phyloP scores from a whole-genome alignment of 179 eudicot species.

The Carnegiea gigantea region DNA sequence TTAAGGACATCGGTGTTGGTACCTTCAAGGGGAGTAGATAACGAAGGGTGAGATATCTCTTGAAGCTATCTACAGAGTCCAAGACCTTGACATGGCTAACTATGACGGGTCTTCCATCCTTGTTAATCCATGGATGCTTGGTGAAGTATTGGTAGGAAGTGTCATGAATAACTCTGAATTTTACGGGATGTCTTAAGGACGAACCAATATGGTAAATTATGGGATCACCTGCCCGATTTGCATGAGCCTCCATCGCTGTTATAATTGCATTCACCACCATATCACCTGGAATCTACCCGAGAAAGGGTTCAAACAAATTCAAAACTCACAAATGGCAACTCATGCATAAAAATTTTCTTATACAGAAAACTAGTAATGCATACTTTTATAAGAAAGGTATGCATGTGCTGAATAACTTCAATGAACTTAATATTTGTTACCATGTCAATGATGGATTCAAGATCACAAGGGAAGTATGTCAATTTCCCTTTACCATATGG shows the following conservation, averaged over 20 bases:
- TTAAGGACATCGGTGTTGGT: background rate
- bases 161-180: slow-evolving; percentile 33
- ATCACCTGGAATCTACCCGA: slow-evolving; percentile 82
- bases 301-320: background rate
- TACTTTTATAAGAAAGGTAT: too few relatives aligned
- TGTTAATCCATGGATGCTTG: slow-evolving; percentile 68
- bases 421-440: slow-evolving; percentile 30
- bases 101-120: slow-evolving; percentile 63
- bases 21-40: slow-evolving; percentile 85
- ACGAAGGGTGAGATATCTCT: slow-evolving; percentile 50
- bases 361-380: too few relatives aligned
- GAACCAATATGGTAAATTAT: slow-evolving; percentile 74
- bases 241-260: slow-evolving; percentile 65
- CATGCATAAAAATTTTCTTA: background rate
- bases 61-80: slow-evolving; percentile 63
- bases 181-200: slow-evolving; percentile 57
- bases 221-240: slow-evolving; percentile 29
- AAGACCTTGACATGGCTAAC: slow-evolving; percentile 56
- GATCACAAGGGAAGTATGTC: slow-evolving; percentile 59
- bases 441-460: slow-evolving; percentile 45
- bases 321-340: background rate
- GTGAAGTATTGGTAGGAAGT: slow-evolving; percentile 47
- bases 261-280: slow-evolving; percentile 85
- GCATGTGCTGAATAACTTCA: too few relatives aligned
- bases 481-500: slow-evolving; percentile 80